Conservation (phyloP, 2,329 filamentous ascomycete genomes). For the Stachybotrys chlorohalonatus region DNA sequence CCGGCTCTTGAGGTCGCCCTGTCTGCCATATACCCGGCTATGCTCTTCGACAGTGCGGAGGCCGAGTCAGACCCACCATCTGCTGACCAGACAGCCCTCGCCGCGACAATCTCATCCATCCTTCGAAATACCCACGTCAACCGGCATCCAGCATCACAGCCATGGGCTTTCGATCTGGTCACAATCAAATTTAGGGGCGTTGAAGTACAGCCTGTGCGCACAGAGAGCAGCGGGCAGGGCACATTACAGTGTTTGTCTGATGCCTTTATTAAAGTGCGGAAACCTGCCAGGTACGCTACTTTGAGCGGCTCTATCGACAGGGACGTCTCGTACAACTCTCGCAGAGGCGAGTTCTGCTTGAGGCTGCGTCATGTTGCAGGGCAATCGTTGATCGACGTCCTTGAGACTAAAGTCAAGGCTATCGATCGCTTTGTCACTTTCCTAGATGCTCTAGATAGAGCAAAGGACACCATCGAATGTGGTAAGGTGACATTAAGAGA, state of each 20-base stretch:
- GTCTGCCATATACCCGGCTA: conserved; percentile 32
- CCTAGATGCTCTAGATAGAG: conserved; percentile 53
- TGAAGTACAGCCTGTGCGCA: conserved; percentile 12
- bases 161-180: conserved; percentile 53
- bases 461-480: conserved; percentile 44
- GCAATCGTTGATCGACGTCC: conserved; percentile 45
- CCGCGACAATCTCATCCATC: conserved; percentile 13
- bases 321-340: conserved; percentile 52
- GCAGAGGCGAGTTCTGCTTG: conserved; percentile 54
- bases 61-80: conserved; percentile 4
- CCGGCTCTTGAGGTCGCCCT: conserved; percentile 41
- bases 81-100: conserved; percentile 1
- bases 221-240: conserved; percentile 5
- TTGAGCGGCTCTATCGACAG: conserved; percentile 46
- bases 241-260: conserved; percentile 30
- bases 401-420: conserved; percentile 52
- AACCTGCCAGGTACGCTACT: conserved; percentile 44
- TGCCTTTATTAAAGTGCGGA: conserved; percentile 45
- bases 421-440: conserved; percentile 65
- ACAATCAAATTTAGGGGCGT: conserved; percentile 47
- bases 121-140: conserved; percentile 8
- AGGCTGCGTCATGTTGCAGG: conserved; percentile 51
- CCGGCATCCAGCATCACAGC: conserved; percentile 16
- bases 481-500: conserved; percentile 51
- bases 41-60: conserved; percentile 16